Conservation (phyloP, 2,329 filamentous ascomycete species). For the Calonectria naviculata region DNA sequence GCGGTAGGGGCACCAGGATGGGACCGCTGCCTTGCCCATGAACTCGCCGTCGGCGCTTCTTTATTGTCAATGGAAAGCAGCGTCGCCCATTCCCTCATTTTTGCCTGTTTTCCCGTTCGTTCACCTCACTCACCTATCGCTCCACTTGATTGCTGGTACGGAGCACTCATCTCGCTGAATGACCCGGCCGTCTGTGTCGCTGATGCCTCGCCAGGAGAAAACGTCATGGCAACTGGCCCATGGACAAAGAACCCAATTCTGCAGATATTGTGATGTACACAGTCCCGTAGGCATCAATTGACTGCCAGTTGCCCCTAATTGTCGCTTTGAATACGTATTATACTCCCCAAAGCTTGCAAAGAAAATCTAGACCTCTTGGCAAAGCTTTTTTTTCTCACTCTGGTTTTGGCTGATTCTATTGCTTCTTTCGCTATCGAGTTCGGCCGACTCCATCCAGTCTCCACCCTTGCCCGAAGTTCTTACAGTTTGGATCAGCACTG, state of each 20-base stretch:
- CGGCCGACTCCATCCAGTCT: conserved; percentile 18
- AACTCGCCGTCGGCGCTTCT: neutral
- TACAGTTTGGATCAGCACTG: conserved; percentile 14
- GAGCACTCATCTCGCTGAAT: neutral
- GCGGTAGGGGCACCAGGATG: conserved; percentile 10
- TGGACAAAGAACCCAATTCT: neutral
- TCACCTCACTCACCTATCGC: neutral
- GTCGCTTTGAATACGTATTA: neutral
- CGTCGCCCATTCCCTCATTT: neutral
- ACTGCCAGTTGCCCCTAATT: neutral
- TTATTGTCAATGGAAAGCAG: neutral
- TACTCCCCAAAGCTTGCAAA: neutral
- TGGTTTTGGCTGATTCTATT: neutral
- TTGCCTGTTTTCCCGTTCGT: neutral
- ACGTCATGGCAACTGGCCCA: neutral
- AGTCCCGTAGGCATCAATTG: neutral
- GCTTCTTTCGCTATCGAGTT: conserved; percentile 10
- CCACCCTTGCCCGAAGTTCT: conserved; percentile 3
- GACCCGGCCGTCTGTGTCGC: neutral
- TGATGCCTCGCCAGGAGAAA: neutral
- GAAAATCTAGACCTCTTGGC: conserved; percentile 1
- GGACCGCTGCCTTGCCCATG: conserved; percentile 1
- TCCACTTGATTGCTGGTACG: neutral
- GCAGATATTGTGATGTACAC: neutral
- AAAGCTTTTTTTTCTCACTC: conserved; percentile 2